A percentile compares a stretch with the other conserved stretches of the same genome.
These are phyloP conservation scores for Dactylellina leptospora DNA, from an alignment of 2,329 filamentous ascomycete genomes.

Conservation along the genomic window DNA sequence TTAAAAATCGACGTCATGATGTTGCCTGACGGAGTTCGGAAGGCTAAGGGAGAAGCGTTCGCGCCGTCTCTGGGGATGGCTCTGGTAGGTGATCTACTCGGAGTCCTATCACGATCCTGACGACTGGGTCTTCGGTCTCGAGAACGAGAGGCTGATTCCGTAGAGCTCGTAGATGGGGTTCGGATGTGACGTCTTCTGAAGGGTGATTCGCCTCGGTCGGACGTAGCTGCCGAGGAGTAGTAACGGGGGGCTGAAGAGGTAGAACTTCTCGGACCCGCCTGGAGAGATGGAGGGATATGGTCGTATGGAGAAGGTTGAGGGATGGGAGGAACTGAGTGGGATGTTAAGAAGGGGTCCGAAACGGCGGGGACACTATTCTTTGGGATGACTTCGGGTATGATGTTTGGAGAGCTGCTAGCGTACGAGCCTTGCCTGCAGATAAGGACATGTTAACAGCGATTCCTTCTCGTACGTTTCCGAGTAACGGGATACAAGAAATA, in stretches of 20 bases:
- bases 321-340: constrained; percentile 10
- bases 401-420: constrained; percentile 27
- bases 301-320: constrained; percentile 21
- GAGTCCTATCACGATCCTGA: constrained; percentile 28
- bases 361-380: not conserved
- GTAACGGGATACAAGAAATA: constrained; percentile 22
- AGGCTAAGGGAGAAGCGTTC: not conserved
- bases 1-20: constrained; percentile 43
- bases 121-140: constrained; percentile 23
- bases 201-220: constrained; percentile 14
- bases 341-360: constrained; percentile 29
- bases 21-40: constrained; percentile 38
- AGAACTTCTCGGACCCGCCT: constrained; percentile 19
- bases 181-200: constrained; percentile 17
- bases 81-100: constrained; percentile 33
- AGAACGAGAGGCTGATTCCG: constrained; percentile 36
- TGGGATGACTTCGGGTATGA: constrained; percentile 38
- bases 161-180: constrained; percentile 38
- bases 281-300: constrained; percentile 40
- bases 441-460: constrained; percentile 32
- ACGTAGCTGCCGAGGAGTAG: constrained; percentile 26
- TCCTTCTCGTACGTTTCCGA: constrained; percentile 4
- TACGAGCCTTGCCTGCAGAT: not conserved
- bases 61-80: constrained; percentile 37
- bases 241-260: too few species aligned